Conservation (phyloP, 2,329 filamentous ascomycete species). For the Fusarium euwallaceae region DNA sequence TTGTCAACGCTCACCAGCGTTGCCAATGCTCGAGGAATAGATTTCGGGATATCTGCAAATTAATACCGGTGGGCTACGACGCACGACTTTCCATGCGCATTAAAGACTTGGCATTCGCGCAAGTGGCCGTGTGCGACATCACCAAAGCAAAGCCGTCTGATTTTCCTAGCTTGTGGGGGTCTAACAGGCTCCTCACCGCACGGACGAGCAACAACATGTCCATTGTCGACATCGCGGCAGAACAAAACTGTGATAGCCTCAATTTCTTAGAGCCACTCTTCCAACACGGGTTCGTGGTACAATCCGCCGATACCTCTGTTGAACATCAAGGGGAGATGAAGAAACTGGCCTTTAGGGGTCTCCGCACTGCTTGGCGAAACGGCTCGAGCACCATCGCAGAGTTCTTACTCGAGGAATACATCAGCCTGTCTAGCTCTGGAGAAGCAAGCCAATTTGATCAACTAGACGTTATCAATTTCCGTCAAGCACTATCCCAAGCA, state of each 20-base stretch:
- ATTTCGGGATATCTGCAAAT: background rate
- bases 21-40: background rate
- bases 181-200: background rate
- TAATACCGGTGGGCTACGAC: background rate
- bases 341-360: background rate
- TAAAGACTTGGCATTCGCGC: background rate
- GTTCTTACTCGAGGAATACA: background rate
- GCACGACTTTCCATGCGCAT: background rate
- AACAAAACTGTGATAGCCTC: accelerated
- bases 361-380: background rate
- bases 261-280: accelerated
- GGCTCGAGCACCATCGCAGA: background rate
- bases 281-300: no score
- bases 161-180: background rate
- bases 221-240: background rate
- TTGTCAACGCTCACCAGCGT: no score
- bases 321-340: background rate
- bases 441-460: background rate
- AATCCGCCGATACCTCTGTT: no score
- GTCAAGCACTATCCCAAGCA: background rate
- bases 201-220: background rate
- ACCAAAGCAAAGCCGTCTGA: background rate
- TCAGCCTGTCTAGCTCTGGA: background rate
- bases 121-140: background rate
- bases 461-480: background rate